Percentiles rank a stretch among this genome's conserved stretches.
Conservation (phyloP, 2,329 filamentous ascomycete species). For the Penicillium nordicum region DNA sequence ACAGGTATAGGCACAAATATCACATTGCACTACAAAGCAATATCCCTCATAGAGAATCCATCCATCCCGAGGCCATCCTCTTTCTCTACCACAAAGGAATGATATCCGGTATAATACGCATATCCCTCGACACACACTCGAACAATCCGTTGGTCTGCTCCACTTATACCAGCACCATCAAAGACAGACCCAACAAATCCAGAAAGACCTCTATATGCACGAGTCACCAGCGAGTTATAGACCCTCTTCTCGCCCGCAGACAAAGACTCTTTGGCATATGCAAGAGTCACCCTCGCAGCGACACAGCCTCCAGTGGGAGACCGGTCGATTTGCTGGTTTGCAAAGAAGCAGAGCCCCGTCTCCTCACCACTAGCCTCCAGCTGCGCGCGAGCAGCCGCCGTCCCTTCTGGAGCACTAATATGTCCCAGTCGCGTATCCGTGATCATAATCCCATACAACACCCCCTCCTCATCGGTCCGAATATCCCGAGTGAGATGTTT, state of each 20-base stretch:
- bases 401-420: conserved; percentile 17
- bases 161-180: neutral
- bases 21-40: neutral
- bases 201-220: conserved; percentile 8
- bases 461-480: conserved; percentile 10
- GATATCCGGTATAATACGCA: conserved; percentile 16
- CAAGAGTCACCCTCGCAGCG: conserved; percentile 37
- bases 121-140: conserved; percentile 10
- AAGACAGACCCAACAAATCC: conserved; percentile 15
- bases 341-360: conserved; percentile 46
- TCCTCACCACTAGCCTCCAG: conserved; percentile 32
- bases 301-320: conserved; percentile 41
- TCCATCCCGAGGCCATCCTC: conserved; percentile 13
- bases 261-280: conserved; percentile 30
- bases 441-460: conserved; percentile 21
- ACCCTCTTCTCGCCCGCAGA: conserved; percentile 25
- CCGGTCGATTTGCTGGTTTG: conserved; percentile 48
- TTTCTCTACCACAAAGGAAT: conserved; percentile 13
- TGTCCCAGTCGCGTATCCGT: conserved; percentile 12
- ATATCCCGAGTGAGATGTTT: conserved; percentile 1
- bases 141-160: neutral
- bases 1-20: neutral
- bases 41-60: conserved; percentile 12
- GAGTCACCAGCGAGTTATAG: conserved; percentile 37
- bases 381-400: conserved; percentile 15